These are phyloP conservation scores for Ceratobasidium sp. DNA, from an alignment of 1,284 basidiomycete species.

Conservation along the genomic window DNA sequence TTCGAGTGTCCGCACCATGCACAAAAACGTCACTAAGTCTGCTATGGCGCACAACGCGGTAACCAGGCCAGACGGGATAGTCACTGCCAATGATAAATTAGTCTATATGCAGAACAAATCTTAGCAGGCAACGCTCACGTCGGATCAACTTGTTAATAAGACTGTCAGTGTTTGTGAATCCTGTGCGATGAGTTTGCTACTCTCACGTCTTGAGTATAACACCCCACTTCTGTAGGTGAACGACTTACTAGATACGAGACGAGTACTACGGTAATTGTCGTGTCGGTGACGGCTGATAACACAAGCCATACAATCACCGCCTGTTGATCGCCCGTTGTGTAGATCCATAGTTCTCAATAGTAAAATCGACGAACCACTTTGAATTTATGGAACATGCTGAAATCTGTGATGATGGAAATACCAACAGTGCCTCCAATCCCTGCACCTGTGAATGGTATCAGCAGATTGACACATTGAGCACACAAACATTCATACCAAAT, in stretches of 20 bases:
- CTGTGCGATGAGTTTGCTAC: conserved; percentile 8
- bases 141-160: background rate
- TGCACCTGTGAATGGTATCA: background rate
- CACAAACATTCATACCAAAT: background rate
- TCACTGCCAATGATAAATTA: background rate
- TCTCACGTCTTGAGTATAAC: background rate
- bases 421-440: conserved; percentile 14
- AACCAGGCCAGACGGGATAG: background rate
- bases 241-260: background rate
- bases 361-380: background rate
- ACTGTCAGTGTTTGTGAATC: background rate
- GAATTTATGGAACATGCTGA: conserved; percentile 13
- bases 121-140: background rate
- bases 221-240: background rate
- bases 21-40: conserved; percentile 1
- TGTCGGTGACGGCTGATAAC: background rate
- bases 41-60: background rate
- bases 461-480: background rate
- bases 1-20: background rate
- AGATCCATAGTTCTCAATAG: background rate
- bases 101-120: background rate
- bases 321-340: background rate
- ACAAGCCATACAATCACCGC: conserved; percentile 5
- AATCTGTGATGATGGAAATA: conserved; percentile 5
- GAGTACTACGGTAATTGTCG: background rate